A percentile compares a stretch with the other conserved stretches of the same genome.
Conservation (phyloP, 805 yeast species). For the Yamadazyma tumulicola region DNA sequence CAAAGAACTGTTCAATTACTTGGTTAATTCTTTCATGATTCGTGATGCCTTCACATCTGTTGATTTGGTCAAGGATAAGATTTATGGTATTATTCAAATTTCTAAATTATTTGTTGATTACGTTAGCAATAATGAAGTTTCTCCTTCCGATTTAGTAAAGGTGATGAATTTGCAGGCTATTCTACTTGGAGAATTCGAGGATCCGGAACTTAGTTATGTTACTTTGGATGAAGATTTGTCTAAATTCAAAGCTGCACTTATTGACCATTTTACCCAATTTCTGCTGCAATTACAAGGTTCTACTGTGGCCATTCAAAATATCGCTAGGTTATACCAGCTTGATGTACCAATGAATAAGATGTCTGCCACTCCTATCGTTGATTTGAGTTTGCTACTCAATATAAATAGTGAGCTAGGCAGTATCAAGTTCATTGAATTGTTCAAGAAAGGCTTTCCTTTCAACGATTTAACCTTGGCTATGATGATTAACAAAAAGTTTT, state of each 20-base stretch:
- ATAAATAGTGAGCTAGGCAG: constrained; percentile 25
- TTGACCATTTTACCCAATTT: constrained; percentile 12
- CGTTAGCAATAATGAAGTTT: neutral
- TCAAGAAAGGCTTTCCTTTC: constrained; percentile 31
- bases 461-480: constrained; percentile 28
- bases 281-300: neutral
- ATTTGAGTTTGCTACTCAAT: constrained; percentile 26
- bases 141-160: constrained; percentile 4
- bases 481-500: constrained; percentile 26
- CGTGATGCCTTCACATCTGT: constrained; percentile 22
- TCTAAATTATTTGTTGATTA: constrained; percentile 20
- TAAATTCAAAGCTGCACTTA: constrained; percentile 18
- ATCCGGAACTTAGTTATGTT: constrained; percentile 36
- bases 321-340: neutral
- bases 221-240: constrained; percentile 22
- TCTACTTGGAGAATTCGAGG: constrained; percentile 35
- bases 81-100: constrained; percentile 27
- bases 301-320: constrained; percentile 4
- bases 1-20: constrained; percentile 8
- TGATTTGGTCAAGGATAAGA: constrained; percentile 26
- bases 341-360: neutral
- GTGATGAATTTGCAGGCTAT: constrained; percentile 24
- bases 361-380: constrained; percentile 11
- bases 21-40: constrained; percentile 30
- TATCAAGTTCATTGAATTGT: constrained; percentile 22